These are phyloP conservation scores for Acanthamoeba royreba DNA, from an alignment of 208 protist genomes.

Conservation along the genomic window DNA sequence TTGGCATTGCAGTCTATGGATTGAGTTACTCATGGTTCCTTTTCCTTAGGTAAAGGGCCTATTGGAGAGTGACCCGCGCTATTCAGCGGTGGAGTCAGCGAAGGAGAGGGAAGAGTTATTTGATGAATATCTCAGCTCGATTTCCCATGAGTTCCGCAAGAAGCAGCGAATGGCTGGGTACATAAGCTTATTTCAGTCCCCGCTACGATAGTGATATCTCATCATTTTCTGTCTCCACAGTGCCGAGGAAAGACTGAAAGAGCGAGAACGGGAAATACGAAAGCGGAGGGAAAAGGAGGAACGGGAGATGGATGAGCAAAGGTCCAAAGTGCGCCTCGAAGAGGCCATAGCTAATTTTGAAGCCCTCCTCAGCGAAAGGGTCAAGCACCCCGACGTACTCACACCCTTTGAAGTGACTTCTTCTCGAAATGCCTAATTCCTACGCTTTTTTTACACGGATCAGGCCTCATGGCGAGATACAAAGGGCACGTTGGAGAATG, in stretches of 20 bases:
- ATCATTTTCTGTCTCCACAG: too few relatives aligned
- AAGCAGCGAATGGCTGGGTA: background rate
- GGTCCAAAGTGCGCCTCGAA: background rate
- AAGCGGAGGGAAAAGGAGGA: background rate
- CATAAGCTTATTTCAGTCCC: too few relatives aligned
- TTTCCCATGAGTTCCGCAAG: background rate
- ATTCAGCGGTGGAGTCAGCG: background rate
- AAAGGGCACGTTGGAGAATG: background rate
- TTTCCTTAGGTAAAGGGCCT: background rate
- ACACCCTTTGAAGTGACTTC: background rate
- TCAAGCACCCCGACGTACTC: background rate
- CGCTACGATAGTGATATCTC: too few relatives aligned
- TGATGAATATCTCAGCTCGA: background rate
- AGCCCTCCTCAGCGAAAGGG: background rate
- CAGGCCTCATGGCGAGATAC: background rate
- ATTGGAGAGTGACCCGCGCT: background rate
- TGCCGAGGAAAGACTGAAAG: background rate
- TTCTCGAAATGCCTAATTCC: too few relatives aligned
- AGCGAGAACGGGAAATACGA: background rate
- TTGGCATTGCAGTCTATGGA: too few relatives aligned
- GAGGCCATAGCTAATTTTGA: background rate
- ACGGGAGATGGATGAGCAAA: background rate
- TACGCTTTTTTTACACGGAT: too few relatives aligned
- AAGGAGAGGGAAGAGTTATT: background rate
- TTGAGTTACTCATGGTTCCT: background rate